Evolutionary conservation across 2,329 filamentous ascomycete species (phyloP), one percentile per base, ranked within the genome.

Genomic region (Myriosclerotinia scirpicola): DNA sequence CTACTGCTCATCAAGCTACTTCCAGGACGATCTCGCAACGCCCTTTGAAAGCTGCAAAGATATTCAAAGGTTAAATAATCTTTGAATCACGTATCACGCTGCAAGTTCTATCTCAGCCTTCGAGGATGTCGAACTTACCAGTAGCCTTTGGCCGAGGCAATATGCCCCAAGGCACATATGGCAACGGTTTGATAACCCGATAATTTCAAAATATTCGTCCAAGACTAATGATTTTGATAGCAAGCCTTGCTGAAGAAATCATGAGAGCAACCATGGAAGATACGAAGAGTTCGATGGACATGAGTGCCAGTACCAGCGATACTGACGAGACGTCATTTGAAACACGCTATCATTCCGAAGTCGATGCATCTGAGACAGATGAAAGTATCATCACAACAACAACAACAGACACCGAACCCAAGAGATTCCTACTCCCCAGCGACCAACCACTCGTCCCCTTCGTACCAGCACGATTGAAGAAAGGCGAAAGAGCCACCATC

Each of bases 361-460:
- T 12, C 2, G 30, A 60, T 1, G 22, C 14, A 2, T 60, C 56
- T 20, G 42, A 48, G 11, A 42, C 30, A 2, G 42, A 48, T 9
- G 17, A 26, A 1, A 48, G 44, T 15, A 15, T 9, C 0, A 14
- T 38, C 3, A 34, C 30, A 6, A 48, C 20, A 6, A 48, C 20
- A 6, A 48, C 20, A 20, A 17, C 11, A 1, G 30, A 50, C 1
- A 50, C 20, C 17, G 56, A 50, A 3, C 44, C 30, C 26, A 22
- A 46, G 34, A 4, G 26, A 60, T 3, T 3, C 17, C n/a, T 60
- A 1, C 56, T 60, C 20, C 56, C 56, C 0, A 60, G 56, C 30
- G 56, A 60, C 8, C 42, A 60, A 22, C 56, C 56, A 12, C 56
- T 60, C 2, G 38, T 50, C 4, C 56, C 56, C 17, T 64, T 64